phyloP scores from a whole-genome alignment of 257 asterid genomes.

The Salvia miltiorrhiza region DNA sequence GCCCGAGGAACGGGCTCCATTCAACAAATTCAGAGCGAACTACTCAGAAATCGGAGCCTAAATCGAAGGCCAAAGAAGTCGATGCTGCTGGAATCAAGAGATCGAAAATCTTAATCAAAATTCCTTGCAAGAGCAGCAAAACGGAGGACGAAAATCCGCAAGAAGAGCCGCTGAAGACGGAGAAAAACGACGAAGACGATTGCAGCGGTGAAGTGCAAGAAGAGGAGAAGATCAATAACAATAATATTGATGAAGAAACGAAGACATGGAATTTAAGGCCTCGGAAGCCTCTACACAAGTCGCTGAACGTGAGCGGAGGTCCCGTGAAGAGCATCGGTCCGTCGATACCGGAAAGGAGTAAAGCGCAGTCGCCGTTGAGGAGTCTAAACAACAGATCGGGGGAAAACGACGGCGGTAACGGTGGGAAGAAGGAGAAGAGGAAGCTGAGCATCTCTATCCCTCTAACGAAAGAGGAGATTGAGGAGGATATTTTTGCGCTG shows the following conservation, averaged over 20 bases:
- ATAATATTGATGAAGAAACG: slow-evolving; percentile 36
- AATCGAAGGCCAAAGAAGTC: slow-evolving; percentile 27
- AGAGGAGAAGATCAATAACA: slow-evolving; percentile 25
- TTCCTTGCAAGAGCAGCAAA: slow-evolving; percentile 42
- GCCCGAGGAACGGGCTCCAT: slow-evolving; percentile 15
- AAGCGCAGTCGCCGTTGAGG: slow-evolving; percentile 38
- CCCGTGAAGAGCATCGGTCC: slow-evolving; percentile 13
- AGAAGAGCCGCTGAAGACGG: slow-evolving; percentile 26
- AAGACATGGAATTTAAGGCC: slow-evolving; percentile 65
- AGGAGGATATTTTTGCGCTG: slow-evolving; percentile 61
- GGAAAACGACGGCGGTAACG: slow-evolving; percentile 29
- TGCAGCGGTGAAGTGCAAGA: slow-evolving; percentile 26
- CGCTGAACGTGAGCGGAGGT: slow-evolving; percentile 36
- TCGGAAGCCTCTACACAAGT: slow-evolving; percentile 38
- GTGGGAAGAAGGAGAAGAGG: slow-evolving; percentile 46
- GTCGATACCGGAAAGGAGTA: slow-evolving; percentile 29
- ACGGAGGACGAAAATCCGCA: slow-evolving; percentile 25
- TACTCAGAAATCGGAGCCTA: slow-evolving; percentile 25
- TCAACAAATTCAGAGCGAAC: slow-evolving; percentile 22
- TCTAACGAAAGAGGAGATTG: slow-evolving; percentile 60
- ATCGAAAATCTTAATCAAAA: slow-evolving; percentile 42
- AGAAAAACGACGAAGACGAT: slow-evolving; percentile 17
- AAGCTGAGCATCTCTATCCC: slow-evolving; percentile 39
- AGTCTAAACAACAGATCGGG: slow-evolving; percentile 37
- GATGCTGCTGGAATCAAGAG: slow-evolving; percentile 25